These are phyloP conservation scores for Spathaspora passalidarum DNA, from an alignment of 805 yeast species.

Conservation along the genomic window DNA sequence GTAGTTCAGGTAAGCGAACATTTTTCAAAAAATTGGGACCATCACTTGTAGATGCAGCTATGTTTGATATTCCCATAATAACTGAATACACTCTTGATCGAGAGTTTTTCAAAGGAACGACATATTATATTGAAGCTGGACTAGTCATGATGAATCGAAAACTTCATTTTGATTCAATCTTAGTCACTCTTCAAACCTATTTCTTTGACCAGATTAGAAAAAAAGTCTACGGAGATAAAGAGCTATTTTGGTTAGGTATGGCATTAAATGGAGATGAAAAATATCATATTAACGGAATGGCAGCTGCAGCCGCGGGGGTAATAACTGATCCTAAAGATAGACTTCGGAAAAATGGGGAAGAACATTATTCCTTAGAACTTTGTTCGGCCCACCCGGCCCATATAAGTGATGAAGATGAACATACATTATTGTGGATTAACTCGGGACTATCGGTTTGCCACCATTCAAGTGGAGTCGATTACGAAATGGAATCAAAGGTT, in stretches of 20 bases:
- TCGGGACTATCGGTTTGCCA: constrained; percentile 51
- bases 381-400: constrained; percentile 66
- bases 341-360: constrained; percentile 5
- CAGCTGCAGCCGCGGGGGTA: constrained; percentile 30
- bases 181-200: constrained; percentile 27
- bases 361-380: constrained; percentile 30
- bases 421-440: constrained; percentile 59
- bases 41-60: constrained; percentile 15
- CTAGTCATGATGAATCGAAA: constrained; percentile 25
- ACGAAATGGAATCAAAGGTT: neutral
- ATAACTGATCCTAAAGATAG: constrained; percentile 28
- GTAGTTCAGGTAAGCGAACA: constrained; percentile 13
- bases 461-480: constrained; percentile 34
- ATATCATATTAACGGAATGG: constrained; percentile 18
- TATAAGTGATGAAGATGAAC: constrained; percentile 45
- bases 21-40: constrained; percentile 50
- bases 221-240: constrained; percentile 31
- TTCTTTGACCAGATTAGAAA: constrained; percentile 17
- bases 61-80: constrained; percentile 30
- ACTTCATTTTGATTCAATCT: constrained; percentile 26
- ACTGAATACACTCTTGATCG: constrained; percentile 29
- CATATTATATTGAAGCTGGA: constrained; percentile 40
- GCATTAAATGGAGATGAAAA: constrained; percentile 23
- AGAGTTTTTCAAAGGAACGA: constrained; percentile 30
- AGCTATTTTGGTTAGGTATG: constrained; percentile 27